Conservation (phyloP, 2,329 filamentous ascomycete species). For the Colletotrichum higginsianum region DNA sequence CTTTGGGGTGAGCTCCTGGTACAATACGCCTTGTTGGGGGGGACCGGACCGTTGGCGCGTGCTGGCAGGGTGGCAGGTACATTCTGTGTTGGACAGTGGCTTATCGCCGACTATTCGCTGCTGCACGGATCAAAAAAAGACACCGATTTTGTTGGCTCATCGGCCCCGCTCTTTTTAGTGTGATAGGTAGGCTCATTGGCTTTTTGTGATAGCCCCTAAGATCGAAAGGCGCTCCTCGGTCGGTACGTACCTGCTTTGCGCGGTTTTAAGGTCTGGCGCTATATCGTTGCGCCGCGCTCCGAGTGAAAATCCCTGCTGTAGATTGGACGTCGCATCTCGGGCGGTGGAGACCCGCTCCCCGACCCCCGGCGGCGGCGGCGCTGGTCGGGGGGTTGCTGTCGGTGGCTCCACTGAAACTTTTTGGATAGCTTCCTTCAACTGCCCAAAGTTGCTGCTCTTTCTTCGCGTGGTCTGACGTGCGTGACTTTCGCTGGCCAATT, state of each 20-base stretch:
- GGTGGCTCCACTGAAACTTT: constrained; percentile 39
- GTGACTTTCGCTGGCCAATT: constrained; percentile 11
- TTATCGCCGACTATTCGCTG: constrained; percentile 24
- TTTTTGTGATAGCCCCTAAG: constrained; percentile 13
- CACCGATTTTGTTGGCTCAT: constrained; percentile 23
- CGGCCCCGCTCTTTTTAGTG: background rate
- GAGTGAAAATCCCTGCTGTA: constrained; percentile 19
- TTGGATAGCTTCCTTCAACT: constrained; percentile 44
- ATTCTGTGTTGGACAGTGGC: background rate
- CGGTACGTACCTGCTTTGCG: constrained; percentile 22
- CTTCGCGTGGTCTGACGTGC: constrained; percentile 18
- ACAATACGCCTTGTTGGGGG: constrained; percentile 36
- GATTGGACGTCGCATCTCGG: constrained; percentile 24
- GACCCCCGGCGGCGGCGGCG: constrained; percentile 1
- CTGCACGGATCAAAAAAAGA: constrained; percentile 17
- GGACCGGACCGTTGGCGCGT: background rate
- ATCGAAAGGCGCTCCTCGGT: constrained; percentile 2
- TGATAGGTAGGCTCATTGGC: constrained; percentile 14
- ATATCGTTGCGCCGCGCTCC: constrained; percentile 38
- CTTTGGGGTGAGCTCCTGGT: constrained; percentile 36
- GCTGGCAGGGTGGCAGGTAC: background rate
- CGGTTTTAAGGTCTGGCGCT: constrained; percentile 16
- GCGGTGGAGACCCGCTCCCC: background rate
- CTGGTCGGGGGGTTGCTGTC: background rate
- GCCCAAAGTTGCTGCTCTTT: constrained; percentile 1